Conservation (phyloP, 345 rosid genomes). For the Pistacia atlantica region DNA sequence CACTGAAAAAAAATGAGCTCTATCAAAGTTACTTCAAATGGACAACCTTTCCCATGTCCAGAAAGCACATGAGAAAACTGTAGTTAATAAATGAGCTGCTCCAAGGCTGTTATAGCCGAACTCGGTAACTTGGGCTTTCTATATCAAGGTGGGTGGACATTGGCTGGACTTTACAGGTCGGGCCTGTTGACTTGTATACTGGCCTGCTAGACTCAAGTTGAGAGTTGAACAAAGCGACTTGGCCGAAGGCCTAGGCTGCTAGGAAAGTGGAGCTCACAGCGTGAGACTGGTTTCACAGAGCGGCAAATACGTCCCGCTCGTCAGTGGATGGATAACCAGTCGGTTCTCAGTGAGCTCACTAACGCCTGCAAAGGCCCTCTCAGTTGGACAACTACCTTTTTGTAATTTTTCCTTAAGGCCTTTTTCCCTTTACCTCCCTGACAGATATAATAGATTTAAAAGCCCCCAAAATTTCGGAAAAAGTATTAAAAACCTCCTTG, state of each 20-base stretch:
- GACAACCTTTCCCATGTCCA: not conserved
- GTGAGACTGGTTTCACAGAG: conserved; percentile 52
- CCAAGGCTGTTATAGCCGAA: rapidly evolving
- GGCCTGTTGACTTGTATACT: not conserved
- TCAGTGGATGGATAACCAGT: conserved; percentile 34
- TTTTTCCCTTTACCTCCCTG: not conserved
- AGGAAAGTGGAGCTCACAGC: conserved; percentile 36
- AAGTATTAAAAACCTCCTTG: too few relatives aligned
- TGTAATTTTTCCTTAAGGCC: not conserved
- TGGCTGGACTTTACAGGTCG: not conserved
- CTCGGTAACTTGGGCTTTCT: not conserved
- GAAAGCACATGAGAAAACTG: too few relatives aligned
- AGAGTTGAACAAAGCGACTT: conserved; percentile 6
- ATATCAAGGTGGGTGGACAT: not conserved
- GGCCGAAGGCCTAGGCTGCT: conserved; percentile 23
- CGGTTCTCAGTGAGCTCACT: not conserved
- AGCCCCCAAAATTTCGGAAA: too few relatives aligned
- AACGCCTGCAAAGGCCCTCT: not conserved
- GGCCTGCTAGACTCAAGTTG: not conserved
- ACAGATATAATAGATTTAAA: too few relatives aligned
- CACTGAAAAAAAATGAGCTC: too few relatives aligned
- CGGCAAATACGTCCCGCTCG: conserved; percentile 18
- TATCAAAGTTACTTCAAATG: too few relatives aligned
- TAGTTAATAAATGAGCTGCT: not conserved
- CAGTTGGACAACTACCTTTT: not conserved